Conservation (phyloP, 345 rosid genomes). For the Euphorbia lathyris region DNA sequence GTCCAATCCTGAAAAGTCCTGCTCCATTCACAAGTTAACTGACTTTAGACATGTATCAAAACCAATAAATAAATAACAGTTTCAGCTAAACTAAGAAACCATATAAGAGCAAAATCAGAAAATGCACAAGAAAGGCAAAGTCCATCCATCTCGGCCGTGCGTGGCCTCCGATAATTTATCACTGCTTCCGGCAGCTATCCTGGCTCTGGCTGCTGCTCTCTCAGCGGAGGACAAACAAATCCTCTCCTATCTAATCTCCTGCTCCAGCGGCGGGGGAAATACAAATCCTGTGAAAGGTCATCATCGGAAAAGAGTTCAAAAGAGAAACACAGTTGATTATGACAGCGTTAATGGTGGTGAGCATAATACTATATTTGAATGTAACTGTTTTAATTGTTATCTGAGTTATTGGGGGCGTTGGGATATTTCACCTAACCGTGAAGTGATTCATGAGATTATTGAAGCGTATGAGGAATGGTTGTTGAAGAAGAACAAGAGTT, state of each 20-base stretch:
- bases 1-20: background rate
- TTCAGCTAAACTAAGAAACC: background rate
- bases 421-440: constrained; percentile 42
- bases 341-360: background rate
- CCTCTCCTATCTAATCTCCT: constrained; percentile 43
- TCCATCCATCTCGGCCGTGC: constrained; percentile 35
- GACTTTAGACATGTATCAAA: background rate
- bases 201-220: constrained; percentile 32
- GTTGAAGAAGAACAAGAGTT: constrained; percentile 18
- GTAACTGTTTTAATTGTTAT: constrained; percentile 46
- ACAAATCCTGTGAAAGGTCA: background rate
- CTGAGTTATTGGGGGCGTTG: constrained; percentile 41
- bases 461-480: constrained; percentile 40
- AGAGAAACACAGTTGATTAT: too few species aligned
- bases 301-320: background rate
- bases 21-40: background rate
- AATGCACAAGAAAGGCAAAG: constrained; percentile 31
- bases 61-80: too few species aligned
- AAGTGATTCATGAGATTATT: constrained; percentile 40
- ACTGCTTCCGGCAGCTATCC: constrained; percentile 42
- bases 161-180: constrained; percentile 15
- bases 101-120: constrained; percentile 13
- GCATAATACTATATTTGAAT: constrained; percentile 31
- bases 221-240: constrained; percentile 40
- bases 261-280: constrained; percentile 16